These are phyloP conservation scores for Carpinus viminea DNA, from an alignment of 306 rosid species.

Conservation along the genomic window DNA sequence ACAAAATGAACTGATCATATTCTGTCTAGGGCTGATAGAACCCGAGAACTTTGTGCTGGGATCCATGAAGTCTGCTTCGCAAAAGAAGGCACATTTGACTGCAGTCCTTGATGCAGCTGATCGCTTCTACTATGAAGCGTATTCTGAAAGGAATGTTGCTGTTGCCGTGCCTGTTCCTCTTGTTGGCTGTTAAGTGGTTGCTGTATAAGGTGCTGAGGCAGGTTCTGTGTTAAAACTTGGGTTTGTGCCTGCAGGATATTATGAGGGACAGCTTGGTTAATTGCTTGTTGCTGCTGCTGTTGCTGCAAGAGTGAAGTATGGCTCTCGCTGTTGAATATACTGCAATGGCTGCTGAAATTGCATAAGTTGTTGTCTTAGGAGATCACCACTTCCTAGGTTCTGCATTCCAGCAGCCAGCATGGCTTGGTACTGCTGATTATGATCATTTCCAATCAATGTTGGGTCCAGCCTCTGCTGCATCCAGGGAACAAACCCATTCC, in stretches of 20 bases:
- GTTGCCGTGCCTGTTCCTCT: constrained; percentile 56
- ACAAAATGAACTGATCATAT: constrained; percentile 55
- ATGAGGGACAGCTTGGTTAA: constrained; percentile 53
- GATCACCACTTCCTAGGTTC: constrained; percentile 64
- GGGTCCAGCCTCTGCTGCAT: constrained; percentile 81
- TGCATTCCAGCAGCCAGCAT: constrained; percentile 76
- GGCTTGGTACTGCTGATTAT: constrained; percentile 72
- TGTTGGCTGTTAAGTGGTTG: constrained; percentile 54
- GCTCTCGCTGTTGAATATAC: constrained; percentile 60
- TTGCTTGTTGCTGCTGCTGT: constrained; percentile 55
- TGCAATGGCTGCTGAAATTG: constrained; percentile 73
- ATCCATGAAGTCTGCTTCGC: constrained; percentile 58
- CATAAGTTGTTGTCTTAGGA: constrained; percentile 72
- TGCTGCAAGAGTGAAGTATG: constrained; percentile 59
- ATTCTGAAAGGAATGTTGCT: constrained; percentile 53
- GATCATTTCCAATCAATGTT: constrained; percentile 58
- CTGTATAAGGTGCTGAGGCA: constrained; percentile 62
- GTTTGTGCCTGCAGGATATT: constrained; percentile 59
- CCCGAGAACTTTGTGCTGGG: constrained; percentile 56
- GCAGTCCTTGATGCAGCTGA: constrained; percentile 70
- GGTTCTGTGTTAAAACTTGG: constrained; percentile 52
- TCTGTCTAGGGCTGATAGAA: constrained; percentile 53
- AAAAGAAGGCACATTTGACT: constrained; percentile 61
- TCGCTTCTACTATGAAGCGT: constrained; percentile 52
- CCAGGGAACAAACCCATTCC: constrained; percentile 77